These are phyloP conservation scores for Tympanopsis confertula DNA, from an alignment of 2,329 filamentous ascomycete species.

Conservation along the genomic window DNA sequence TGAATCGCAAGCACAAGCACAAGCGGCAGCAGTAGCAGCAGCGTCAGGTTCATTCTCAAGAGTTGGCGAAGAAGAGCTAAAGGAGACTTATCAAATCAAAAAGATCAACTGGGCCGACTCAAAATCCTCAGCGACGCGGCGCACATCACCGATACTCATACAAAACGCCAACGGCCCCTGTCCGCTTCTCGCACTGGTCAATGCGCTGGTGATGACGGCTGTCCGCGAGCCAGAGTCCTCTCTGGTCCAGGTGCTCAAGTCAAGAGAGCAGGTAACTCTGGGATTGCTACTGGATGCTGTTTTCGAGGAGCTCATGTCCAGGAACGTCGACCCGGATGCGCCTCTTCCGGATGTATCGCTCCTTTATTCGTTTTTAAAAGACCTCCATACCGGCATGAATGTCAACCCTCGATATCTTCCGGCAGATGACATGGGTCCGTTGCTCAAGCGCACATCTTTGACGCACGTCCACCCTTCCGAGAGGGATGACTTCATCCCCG, in stretches of 20 bases:
- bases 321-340: conserved; percentile 47
- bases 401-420: conserved; percentile 84
- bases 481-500: conserved; percentile 38
- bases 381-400: conserved; percentile 92
- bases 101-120: conserved; percentile 76
- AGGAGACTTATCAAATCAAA: conserved; percentile 85
- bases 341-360: conserved; percentile 77
- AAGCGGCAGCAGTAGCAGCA: no score
- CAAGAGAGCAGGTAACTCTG: conserved; percentile 78
- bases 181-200: conserved; percentile 82
- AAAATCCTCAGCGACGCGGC: conserved; percentile 43
- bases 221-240: conserved; percentile 49
- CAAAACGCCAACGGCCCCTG: conserved; percentile 94
- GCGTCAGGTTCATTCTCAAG: not conserved
- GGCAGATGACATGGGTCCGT: conserved; percentile 29
- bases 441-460: conserved; percentile 38
- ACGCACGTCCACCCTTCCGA: conserved; percentile 38
- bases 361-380: conserved; percentile 75
- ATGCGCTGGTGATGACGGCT: conserved; percentile 74
- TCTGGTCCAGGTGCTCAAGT: conserved; percentile 65
- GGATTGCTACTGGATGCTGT: conserved; percentile 77
- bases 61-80: conserved; percentile 12
- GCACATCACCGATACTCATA: conserved; percentile 75
- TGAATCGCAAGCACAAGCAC: no score
- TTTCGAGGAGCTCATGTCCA: conserved; percentile 84